Percentiles rank a stretch among this genome's conserved stretches.
Conservation (phyloP, 140 eudicot species). For the Stevia rebaudiana region DNA sequence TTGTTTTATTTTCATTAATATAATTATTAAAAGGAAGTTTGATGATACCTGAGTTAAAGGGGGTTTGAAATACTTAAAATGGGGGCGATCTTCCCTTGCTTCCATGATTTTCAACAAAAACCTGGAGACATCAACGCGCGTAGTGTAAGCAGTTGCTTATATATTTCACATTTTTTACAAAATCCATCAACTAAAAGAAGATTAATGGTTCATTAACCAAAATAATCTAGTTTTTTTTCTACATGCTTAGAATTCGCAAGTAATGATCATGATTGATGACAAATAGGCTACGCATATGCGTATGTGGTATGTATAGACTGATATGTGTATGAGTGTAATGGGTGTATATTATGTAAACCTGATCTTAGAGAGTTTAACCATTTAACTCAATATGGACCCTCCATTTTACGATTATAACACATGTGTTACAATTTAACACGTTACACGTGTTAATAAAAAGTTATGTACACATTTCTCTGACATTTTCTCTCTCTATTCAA, state of each 20-base stretch:
- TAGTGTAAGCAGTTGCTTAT: too few species aligned
- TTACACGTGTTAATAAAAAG: too few species aligned
- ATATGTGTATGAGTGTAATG: too few species aligned
- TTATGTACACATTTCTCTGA: too few species aligned
- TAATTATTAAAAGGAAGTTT: not conserved
- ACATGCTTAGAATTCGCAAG: not conserved
- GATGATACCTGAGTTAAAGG: constrained; percentile 4
- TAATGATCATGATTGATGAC: not conserved
- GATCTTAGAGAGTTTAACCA: too few species aligned
- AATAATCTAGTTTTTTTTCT: not conserved
- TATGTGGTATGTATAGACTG: too few species aligned
- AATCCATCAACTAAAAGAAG: not conserved
- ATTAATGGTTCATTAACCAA: not conserved
- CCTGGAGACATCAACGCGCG: not conserved
- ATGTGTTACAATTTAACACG: too few species aligned
- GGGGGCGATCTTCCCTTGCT: not conserved
- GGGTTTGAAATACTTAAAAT: not conserved
- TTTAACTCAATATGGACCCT: too few species aligned
- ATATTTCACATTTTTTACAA: not conserved
- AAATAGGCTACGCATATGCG: not conserved
- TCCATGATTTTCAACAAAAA: constrained; percentile 1
- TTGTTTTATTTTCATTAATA: not conserved
- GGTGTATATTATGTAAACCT: too few species aligned
- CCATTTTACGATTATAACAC: too few species aligned
- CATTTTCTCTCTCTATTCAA: too few species aligned